These are phyloP conservation scores for Wickerhamomyces alni DNA, from an alignment of 805 yeast species.

Conservation along the genomic window DNA sequence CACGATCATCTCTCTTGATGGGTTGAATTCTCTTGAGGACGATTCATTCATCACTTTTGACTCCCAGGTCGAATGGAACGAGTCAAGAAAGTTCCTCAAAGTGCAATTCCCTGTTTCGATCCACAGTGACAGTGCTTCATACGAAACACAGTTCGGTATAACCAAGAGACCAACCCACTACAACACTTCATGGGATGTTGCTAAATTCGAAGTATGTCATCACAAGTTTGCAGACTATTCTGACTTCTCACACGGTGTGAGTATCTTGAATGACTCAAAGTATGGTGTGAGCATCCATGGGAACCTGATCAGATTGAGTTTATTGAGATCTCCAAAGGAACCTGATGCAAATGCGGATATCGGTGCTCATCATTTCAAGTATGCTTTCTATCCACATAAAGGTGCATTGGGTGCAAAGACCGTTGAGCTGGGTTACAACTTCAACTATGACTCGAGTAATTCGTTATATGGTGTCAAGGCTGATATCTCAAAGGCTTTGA, in stretches of 20 bases:
- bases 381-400: constrained; percentile 77
- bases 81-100: constrained; percentile 80
- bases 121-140: constrained; percentile 68
- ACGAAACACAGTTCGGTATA: constrained; percentile 91
- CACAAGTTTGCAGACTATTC: constrained; percentile 93
- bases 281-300: constrained; percentile 95
- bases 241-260: constrained; percentile 81
- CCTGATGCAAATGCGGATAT: constrained; percentile 95
- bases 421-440: constrained; percentile 71
- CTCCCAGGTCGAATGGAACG: constrained; percentile 78
- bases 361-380: constrained; percentile 78
- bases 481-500: constrained; percentile 6
- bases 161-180: constrained; percentile 91
- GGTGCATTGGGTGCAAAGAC: constrained; percentile 61
- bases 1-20: constrained; percentile 66
- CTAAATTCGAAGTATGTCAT: constrained; percentile 92
- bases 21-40: constrained; percentile 32
- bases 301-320: constrained; percentile 78
- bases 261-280: constrained; percentile 76
- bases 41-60: constrained; percentile 43
- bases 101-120: constrained; percentile 92
- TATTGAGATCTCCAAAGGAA: constrained; percentile 85
- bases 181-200: constrained; percentile 94
- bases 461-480: constrained; percentile 13
- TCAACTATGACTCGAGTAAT: constrained; percentile 47